These are phyloP conservation scores for Sporisorium exsertum DNA, from an alignment of 1,284 basidiomycete genomes.

Conservation along the genomic window DNA sequence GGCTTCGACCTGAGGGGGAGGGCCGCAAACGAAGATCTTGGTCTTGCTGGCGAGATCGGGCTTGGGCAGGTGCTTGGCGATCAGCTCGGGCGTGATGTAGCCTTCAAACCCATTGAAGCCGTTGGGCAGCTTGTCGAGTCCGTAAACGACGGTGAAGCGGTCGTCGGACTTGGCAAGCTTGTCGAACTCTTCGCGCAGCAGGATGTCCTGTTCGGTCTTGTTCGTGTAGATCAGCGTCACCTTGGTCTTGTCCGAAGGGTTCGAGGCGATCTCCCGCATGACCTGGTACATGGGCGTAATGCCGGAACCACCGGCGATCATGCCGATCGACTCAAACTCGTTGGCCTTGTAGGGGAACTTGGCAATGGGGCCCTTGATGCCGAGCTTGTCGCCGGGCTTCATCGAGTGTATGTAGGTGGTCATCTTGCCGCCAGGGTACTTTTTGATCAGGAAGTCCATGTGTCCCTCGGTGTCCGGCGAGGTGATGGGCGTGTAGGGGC, in stretches of 20 bases:
- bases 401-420: conserved; percentile 71
- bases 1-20: conserved; percentile 64
- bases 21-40: conserved; percentile 88
- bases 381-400: conserved; percentile 83
- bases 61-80: conserved; percentile 78
- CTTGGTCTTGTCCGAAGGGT: conserved; percentile 89
- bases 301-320: conserved; percentile 90
- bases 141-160: conserved; percentile 83
- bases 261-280: conserved; percentile 68
- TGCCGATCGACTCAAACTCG: conserved; percentile 78
- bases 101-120: conserved; percentile 74
- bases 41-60: conserved; percentile 80
- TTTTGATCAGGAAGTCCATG: conserved; percentile 82
- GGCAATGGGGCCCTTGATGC: conserved; percentile 78
- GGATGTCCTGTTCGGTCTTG: conserved; percentile 88
- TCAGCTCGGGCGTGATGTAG: conserved; percentile 77
- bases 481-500: conserved; percentile 72
- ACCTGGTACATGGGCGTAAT: conserved; percentile 72
- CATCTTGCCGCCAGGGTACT: conserved; percentile 69
- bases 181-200: conserved; percentile 85
- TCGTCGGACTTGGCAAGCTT: conserved; percentile 62
- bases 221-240: conserved; percentile 93
- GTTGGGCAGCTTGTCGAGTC: conserved; percentile 81
- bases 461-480: conserved; percentile 60
- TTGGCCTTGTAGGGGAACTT: conserved; percentile 68